Percentiles rank a stretch among this genome's conserved stretches.
Conservation (phyloP, 495 filamentous ascomycete genomes). For the Hypoxylon cercidicola region DNA sequence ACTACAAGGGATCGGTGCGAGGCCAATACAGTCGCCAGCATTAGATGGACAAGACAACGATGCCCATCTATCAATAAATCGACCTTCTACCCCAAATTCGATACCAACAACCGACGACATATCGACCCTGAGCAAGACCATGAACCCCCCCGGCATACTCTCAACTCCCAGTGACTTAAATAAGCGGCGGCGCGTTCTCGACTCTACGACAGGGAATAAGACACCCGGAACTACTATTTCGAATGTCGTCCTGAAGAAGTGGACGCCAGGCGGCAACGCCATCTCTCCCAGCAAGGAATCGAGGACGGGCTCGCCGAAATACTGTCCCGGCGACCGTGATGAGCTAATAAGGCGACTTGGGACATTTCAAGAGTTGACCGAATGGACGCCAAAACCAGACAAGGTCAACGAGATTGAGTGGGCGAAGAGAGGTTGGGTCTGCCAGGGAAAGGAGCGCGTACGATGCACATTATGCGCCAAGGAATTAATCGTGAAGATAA, state of each 20-base stretch:
- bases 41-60: slow-evolving; percentile 27
- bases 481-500: slow-evolving; percentile 83
- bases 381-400: slow-evolving; percentile 86
- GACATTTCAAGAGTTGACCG: slow-evolving; percentile 88
- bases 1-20: slow-evolving; percentile 60
- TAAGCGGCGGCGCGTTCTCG: slow-evolving; percentile 58
- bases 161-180: slow-evolving; percentile 46
- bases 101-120: slow-evolving; percentile 30
- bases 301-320: slow-evolving; percentile 62
- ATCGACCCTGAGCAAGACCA: slow-evolving; percentile 39
- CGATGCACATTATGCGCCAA: slow-evolving; percentile 83
- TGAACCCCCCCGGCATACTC: slow-evolving; percentile 20
- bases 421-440: slow-evolving; percentile 94
- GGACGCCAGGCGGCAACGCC: slow-evolving; percentile 33
- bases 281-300: slow-evolving; percentile 28
- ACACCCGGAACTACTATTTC: slow-evolving; percentile 47
- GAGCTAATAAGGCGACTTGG: slow-evolving; percentile 83
- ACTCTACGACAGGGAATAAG: slow-evolving; percentile 36
- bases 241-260: slow-evolving; percentile 56
- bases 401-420: slow-evolving; percentile 90
- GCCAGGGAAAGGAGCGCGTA: slow-evolving; percentile 82
- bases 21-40: slow-evolving; percentile 39
- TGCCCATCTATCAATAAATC: slow-evolving; percentile 36
- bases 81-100: slow-evolving; percentile 31
- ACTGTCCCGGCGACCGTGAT: slow-evolving; percentile 84